Percentiles rank a stretch among this genome's conserved stretches.
phyloP scores from a whole-genome alignment of 768 basidiomycete species.

The Xanthoconium purpureum region DNA sequence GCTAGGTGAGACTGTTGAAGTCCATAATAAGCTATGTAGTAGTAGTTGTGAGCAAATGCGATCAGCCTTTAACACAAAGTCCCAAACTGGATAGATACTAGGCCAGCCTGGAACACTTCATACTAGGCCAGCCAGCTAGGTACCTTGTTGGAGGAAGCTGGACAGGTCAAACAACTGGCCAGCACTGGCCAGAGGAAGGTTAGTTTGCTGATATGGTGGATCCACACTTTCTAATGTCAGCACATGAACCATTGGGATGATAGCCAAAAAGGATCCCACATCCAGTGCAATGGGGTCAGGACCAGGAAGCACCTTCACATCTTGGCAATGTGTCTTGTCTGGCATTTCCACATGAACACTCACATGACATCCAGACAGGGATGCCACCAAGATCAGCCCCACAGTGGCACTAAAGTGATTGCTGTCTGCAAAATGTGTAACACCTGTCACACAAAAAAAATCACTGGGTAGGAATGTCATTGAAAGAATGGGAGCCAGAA shows the following conservation, averaged over 20 bases:
- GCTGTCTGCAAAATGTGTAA: slow-evolving; percentile 21
- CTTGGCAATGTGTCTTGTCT: slow-evolving; percentile 23
- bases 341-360: slow-evolving; percentile 27
- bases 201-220: slow-evolving; percentile 15
- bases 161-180: too few species aligned
- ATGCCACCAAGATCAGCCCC: slow-evolving; percentile 23
- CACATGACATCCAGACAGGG: slow-evolving; percentile 24
- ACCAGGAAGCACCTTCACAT: slow-evolving; percentile 4
- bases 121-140: too few species aligned
- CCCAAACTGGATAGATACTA: too few species aligned
- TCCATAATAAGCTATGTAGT: too few species aligned
- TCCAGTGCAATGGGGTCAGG: slow-evolving; percentile 5
- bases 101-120: too few species aligned
- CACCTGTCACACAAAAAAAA: slow-evolving; percentile 21
- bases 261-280: slow-evolving; percentile 9
- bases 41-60: too few species aligned
- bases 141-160: too few species aligned
- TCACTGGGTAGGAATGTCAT: slow-evolving; percentile 11
- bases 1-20: too few species aligned
- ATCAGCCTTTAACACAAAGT: too few species aligned
- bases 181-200: too few species aligned
- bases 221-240: slow-evolving; percentile 31
- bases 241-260: slow-evolving; percentile 31
- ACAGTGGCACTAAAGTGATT: slow-evolving; percentile 16
- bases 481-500: slow-evolving; percentile 15